These are phyloP conservation scores for Neonectria coccinea DNA, from an alignment of 2,329 filamentous ascomycete genomes.

Conservation along the genomic window DNA sequence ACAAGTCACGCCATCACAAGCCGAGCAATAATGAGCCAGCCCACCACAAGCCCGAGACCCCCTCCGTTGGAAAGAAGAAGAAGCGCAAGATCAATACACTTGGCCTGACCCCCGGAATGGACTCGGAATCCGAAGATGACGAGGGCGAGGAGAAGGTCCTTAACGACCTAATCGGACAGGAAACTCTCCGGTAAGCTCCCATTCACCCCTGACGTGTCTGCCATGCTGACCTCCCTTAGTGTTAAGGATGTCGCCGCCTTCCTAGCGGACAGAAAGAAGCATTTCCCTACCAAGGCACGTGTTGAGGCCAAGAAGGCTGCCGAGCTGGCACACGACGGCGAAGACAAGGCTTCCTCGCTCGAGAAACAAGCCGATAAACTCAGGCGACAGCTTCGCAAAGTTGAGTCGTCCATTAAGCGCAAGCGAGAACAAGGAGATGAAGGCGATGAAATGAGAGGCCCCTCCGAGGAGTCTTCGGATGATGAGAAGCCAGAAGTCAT, in stretches of 20 bases:
- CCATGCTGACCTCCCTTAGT: constrained; percentile 49
- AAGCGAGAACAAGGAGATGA: constrained; percentile 76
- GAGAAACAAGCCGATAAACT: constrained; percentile 73
- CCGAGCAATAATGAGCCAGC: constrained; percentile 50
- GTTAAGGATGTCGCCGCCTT: constrained; percentile 81
- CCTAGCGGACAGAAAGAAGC: constrained; percentile 82
- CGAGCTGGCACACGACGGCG: constrained; percentile 58
- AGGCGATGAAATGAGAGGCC: constrained; percentile 72
- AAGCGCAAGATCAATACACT: constrained; percentile 79
- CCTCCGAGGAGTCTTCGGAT: constrained; percentile 64
- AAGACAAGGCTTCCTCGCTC: constrained; percentile 71
- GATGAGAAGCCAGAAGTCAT: constrained; percentile 70
- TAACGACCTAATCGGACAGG: constrained; percentile 65
- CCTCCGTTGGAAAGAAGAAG: constrained; percentile 72
- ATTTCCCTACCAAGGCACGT: constrained; percentile 83
- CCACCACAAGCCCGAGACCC: constrained; percentile 53
- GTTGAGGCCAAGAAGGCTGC: constrained; percentile 71
- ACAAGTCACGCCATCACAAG: constrained; percentile 55
- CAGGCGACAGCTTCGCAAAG: constrained; percentile 73
- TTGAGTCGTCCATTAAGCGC: constrained; percentile 76
- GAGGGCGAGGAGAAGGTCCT: constrained; percentile 78
- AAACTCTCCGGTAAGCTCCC: constrained; percentile 65
- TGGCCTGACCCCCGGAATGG: constrained; percentile 75
- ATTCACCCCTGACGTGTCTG: not conserved
- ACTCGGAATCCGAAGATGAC: constrained; percentile 73